Percentiles rank a stretch among this genome's conserved stretches.
Conservation (phyloP, 2,329 filamentous ascomycete genomes). For the Fonsecaea nubica region DNA sequence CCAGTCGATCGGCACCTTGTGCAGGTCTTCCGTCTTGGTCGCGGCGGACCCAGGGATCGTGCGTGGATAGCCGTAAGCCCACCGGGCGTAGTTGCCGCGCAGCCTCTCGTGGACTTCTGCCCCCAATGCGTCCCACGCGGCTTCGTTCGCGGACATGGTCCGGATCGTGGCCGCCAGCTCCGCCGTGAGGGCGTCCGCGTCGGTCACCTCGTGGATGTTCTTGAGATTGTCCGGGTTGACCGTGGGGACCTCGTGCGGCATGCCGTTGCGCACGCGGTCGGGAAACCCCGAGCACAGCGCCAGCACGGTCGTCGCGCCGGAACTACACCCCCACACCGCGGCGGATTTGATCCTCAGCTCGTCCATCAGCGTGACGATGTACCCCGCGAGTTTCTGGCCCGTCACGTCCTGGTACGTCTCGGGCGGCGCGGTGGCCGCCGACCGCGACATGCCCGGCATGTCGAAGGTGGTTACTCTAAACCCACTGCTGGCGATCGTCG, state of each 20-base stretch:
- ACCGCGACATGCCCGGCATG: conserved; percentile 30
- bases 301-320: conserved; percentile 15
- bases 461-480: conserved; percentile 29
- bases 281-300: conserved; percentile 10
- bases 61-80: conserved; percentile 20
- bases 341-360: conserved; percentile 13
- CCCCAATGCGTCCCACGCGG: conserved; percentile 17
- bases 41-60: conserved; percentile 14
- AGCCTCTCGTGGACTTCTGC: conserved; percentile 20
- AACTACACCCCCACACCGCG: conserved; percentile 21
- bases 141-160: neutral
- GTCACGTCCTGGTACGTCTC: conserved; percentile 24
- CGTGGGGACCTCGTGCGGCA: conserved; percentile 18
- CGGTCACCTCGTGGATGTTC: neutral
- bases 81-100: conserved; percentile 18
- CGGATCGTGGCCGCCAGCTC: conserved; percentile 11
- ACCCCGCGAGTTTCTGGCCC: conserved; percentile 14
- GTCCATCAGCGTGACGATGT: conserved; percentile 15
- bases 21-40: conserved; percentile 10
- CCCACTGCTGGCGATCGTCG: conserved; percentile 14
- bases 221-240: neutral
- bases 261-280: conserved; percentile 7
- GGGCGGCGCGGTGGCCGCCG: conserved; percentile 9
- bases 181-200: conserved; percentile 10
- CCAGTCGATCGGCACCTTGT: conserved; percentile 24